Base-by-base conservation (phyloP, 768 basidiomycete species). In the Podaxis pistillaris region DNA sequence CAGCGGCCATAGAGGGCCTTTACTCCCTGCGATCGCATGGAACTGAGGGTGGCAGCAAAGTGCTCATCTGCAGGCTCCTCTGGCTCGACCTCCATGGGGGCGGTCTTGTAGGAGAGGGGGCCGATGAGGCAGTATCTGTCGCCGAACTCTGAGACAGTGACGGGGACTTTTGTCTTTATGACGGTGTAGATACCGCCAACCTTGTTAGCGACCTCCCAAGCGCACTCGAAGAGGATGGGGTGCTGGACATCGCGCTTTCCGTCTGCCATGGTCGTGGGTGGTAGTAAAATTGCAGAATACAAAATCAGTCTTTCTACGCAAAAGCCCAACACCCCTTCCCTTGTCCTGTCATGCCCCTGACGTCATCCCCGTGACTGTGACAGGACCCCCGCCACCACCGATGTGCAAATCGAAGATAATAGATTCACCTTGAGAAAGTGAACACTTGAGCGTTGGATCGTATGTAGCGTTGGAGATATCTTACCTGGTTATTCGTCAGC, bases 171-270 rank as follows among this genome's bases (percentile, higher is more conserved):
- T 56, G 97, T 98, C 80, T 98, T 98, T 74, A 98, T 97, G 79
- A 99, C 96, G 66, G 96, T 98, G 83, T 98, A 98, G 76, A 98
- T 98, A 65, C 96, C 96, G 68, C 96, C 96, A 75, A 98, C 96
- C 77, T 97, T 98, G 86, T 98, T 97, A 37, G 91, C 95, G 69
- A 97, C 96, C 79, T 97, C 96, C 96, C 96, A 98, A 37, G 95
- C 95, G 74, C 90, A 93, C 73, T 97, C 95, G 71, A 97, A 97
- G 71, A 97, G 89, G 37, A 93, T 70, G 52, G 92, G 86, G 67
- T 88, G 84, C 71, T 86, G 86, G 55, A 92, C 86, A 75, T 93
- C 90, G 77, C 93, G 89, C 63, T 79, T 79, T 50, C 73, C 73
- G 58, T 78, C 78, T 46, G 70, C 69, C 70, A 78, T 74, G 68